Base-by-base conservation (phyloP, 1,284 basidiomycete species). In the Ceratobasidium sp. region DNA sequence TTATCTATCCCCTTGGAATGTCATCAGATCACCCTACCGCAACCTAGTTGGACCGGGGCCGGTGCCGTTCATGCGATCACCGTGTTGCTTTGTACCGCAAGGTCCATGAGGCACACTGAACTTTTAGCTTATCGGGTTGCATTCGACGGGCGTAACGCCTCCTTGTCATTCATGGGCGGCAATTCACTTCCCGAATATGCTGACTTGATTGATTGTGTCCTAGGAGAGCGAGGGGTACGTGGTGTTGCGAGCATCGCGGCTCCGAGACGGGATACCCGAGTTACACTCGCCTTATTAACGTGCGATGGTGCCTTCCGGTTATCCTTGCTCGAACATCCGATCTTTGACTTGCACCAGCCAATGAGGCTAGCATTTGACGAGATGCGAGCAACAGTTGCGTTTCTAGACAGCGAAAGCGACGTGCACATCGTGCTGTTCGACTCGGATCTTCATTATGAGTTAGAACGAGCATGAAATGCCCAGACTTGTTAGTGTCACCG, bases 11-110 rank as follows among this genome's bases (percentile, higher is more conserved):
- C 65, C 16, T 69, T 52, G 65, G 39, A 34, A 30, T 69, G 52
- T 32, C 65, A 69, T 41, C 65, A 69, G 30, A 69, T 69, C 16
- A 69, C 65, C 8, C 65, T 69, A 39, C 65, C 65, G 12, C 65
- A 69, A 18, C 41, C 65, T 34, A 41, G 28, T 6, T 9, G 46
- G 30, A 43, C 50, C 48, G 50, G 30, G 26, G 16, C 41, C 23
- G 65, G 41, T 4, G 8, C 21, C 30, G 65, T 23, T 23, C 6
- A 58, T n/a, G 39, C 48, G 52, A 58, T 69, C 9, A 55, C 39
- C 45, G 65, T 58, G 26, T 26, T 69, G 18, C 23, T 58, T 23
- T 69, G 53, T 45, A 36, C n/a, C 16, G 65, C 65, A 58, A 69
- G 53, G 53, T 69, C 65, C 8, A 23, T 53, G 46, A 48, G 43